Conservation (phyloP, 2,329 filamentous ascomycete species). For the Orbilia oligospora region DNA sequence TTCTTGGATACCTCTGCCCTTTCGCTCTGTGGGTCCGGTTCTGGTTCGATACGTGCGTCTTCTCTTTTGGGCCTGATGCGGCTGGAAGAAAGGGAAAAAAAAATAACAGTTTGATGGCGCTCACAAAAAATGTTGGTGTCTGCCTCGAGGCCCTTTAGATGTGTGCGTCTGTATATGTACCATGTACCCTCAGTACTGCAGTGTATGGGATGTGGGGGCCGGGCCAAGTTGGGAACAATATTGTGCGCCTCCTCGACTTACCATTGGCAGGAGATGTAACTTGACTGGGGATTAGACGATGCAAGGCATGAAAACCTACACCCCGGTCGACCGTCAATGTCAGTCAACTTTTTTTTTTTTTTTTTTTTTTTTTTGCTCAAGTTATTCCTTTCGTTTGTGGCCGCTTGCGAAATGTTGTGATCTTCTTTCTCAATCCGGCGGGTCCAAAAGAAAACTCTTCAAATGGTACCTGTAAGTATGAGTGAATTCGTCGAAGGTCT, state of each 20-base stretch:
- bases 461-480: neutral
- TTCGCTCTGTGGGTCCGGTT: conserved; percentile 37
- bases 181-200: too few relatives aligned
- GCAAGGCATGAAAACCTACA: conserved; percentile 35
- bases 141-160: neutral
- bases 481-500: neutral
- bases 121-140: conserved; percentile 9
- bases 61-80: conserved; percentile 53
- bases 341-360: neutral
- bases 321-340: conserved; percentile 18
- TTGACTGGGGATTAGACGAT: conserved; percentile 21
- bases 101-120: conserved; percentile 22
- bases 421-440: conserved; percentile 45
- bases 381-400: conserved; percentile 24
- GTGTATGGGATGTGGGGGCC: conserved; percentile 40
- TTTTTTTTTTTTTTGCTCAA: neutral
- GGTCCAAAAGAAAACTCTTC: neutral
- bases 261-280: conserved; percentile 39
- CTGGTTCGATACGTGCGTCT: conserved; percentile 33
- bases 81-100: conserved; percentile 38
- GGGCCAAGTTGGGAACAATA: conserved; percentile 47
- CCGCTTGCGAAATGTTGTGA: conserved; percentile 40
- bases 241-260: conserved; percentile 55
- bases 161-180: conserved; percentile 17
- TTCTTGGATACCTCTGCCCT: conserved; percentile 34